Percentiles rank a stretch among this genome's conserved stretches.
These are phyloP conservation scores for Breviolum minutum DNA, from an alignment of 73 alveolate species.

Conservation along the genomic window DNA sequence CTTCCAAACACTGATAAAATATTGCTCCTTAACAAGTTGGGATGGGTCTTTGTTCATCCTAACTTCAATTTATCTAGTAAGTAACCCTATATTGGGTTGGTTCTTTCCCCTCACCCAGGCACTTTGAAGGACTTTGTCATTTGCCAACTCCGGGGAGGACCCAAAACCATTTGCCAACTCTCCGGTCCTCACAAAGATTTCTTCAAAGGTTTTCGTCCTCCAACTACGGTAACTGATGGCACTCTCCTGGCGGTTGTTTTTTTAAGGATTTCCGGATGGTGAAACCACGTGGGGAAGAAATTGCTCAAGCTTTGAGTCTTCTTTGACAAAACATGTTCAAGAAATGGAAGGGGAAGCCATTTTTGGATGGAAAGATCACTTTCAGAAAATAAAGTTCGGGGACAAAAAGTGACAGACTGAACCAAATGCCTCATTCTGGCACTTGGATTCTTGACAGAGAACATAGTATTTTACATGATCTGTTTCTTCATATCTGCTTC, in stretches of 20 bases:
- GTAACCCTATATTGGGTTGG: no score
- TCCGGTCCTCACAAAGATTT: conserved; percentile 57
- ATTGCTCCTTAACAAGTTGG: no score
- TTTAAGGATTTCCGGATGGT: not conserved
- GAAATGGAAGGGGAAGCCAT: not conserved
- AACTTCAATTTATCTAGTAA: no score
- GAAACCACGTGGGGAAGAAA: not conserved
- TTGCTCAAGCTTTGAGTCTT: no score
- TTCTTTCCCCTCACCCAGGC: not conserved
- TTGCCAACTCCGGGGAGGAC: no score
- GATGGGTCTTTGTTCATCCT: no score
- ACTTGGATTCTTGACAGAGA: no score
- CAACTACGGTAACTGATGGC: conserved; percentile 94
- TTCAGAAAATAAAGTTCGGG: not conserved
- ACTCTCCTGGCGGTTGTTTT: conserved; percentile 76
- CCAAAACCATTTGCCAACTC: not conserved
- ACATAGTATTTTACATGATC: no score
- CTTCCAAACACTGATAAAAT: no score
- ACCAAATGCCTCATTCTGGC: no score
- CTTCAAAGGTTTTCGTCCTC: conserved; percentile 85
- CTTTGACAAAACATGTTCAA: not conserved
- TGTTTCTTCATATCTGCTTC: no score
- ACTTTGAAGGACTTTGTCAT: not conserved
- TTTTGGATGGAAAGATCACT: not conserved
- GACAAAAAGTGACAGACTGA: no score